A percentile compares a stretch with the other conserved stretches of the same genome.
phyloP scores from a whole-genome alignment of 257 asterid genomes.

The Solanum lignicaule region DNA sequence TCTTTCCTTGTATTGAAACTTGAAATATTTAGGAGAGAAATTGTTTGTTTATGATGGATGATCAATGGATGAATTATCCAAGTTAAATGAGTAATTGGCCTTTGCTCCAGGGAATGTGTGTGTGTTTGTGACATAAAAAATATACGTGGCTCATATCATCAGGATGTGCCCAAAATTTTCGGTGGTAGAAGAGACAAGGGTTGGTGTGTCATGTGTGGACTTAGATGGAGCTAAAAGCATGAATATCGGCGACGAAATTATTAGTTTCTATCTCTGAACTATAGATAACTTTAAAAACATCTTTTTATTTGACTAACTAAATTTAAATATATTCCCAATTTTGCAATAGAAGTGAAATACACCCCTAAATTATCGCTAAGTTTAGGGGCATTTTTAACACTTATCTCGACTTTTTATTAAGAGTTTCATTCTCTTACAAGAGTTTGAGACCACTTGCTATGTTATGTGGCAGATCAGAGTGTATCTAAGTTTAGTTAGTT shows the following conservation, averaged over 20 bases:
- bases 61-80: neutral
- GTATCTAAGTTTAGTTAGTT: too few species aligned
- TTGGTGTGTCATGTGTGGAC: neutral
- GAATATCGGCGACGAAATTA: fast-evolving
- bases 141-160: neutral
- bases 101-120: neutral
- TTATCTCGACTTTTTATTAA: too few species aligned
- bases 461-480: neutral
- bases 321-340: too few species aligned
- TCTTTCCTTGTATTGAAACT: neutral
- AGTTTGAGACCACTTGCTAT: neutral
- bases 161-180: neutral
- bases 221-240: neutral
- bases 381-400: neutral
- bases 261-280: neutral
- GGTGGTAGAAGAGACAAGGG: neutral
- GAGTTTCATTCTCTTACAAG: too few species aligned
- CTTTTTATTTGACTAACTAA: too few species aligned
- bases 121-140: too few species aligned
- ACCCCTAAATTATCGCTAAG: neutral
- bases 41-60: neutral
- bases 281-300: too few species aligned
- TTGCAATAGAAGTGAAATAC: neutral
- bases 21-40: neutral
- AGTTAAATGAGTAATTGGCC: neutral